Evolutionary conservation across 768 basidiomycete species (phyloP).

Genomic region (Ramaria sp.): DNA sequence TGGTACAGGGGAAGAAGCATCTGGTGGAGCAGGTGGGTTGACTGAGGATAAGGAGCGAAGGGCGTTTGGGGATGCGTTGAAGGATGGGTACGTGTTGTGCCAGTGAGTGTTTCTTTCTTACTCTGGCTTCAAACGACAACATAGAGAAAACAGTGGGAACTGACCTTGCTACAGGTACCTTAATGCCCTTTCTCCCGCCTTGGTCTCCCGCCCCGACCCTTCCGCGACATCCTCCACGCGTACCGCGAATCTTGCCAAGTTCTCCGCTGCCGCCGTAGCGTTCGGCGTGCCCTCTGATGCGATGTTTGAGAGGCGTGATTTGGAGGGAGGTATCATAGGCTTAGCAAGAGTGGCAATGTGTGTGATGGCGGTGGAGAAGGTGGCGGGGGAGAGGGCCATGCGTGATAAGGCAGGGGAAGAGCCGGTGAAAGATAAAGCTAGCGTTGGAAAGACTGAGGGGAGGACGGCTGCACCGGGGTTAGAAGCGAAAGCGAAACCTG

Average conservation of each 20-base stretch:
- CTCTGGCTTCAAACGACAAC: neutral
- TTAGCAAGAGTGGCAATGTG: conserved; percentile 65
- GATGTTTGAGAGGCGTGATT: conserved; percentile 58
- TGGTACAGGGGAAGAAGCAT: conserved; percentile 26
- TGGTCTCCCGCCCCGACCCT: conserved; percentile 50
- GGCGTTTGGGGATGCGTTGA: conserved; percentile 62
- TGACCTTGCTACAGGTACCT: conserved; percentile 44
- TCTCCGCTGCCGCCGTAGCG: conserved; percentile 63
- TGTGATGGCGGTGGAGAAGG: conserved; percentile 56
- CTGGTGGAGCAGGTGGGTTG: conserved; percentile 20
- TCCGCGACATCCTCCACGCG: conserved; percentile 29
- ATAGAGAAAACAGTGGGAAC: conserved; percentile 15
- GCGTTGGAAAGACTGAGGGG: neutral
- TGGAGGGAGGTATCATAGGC: conserved; percentile 33
- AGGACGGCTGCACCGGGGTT: neutral
- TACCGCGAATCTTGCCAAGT: conserved; percentile 59
- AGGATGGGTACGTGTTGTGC: conserved; percentile 84
- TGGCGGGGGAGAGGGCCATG: conserved; percentile 32
- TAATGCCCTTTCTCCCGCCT: conserved; percentile 61
- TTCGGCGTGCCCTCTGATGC: conserved; percentile 54
- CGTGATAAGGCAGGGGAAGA: conserved; percentile 31
- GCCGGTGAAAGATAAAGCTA: conserved; percentile 24
- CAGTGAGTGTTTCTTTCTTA: conserved; percentile 47
- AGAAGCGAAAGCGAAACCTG: neutral
- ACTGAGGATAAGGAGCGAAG: conserved; percentile 71